These are phyloP conservation scores for Dictyostelium intermedium DNA, from an alignment of 78 protist genomes.

Conservation along the genomic window DNA sequence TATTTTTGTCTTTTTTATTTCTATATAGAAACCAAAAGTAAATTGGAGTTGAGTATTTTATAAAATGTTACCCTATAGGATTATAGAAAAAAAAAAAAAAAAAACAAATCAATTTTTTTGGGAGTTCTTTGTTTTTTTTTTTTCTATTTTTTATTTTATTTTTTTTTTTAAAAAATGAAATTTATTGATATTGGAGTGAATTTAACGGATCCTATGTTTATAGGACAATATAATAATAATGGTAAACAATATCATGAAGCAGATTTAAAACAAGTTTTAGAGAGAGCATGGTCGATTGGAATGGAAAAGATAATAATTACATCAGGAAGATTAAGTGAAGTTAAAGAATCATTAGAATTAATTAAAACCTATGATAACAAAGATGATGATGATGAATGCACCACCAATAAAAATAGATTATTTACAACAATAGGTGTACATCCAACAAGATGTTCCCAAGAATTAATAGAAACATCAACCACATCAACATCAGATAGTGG, in stretches of 20 bases:
- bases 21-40: too few relatives aligned
- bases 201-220: conserved; percentile 58
- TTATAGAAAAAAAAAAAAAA: too few relatives aligned
- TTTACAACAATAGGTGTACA: conserved; percentile 82
- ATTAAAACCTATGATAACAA: background rate
- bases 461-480: background rate
- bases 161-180: conserved; percentile 30
- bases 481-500: too few relatives aligned
- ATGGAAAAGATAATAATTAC: conserved; percentile 69
- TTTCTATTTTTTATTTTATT: background rate
- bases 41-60: too few relatives aligned
- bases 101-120: too few relatives aligned
- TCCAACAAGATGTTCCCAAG: conserved; percentile 68
- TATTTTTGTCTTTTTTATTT: too few relatives aligned
- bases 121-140: background rate
- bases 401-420: background rate
- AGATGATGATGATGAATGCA: background rate
- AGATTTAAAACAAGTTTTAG: conserved; percentile 31
- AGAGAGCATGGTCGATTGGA: conserved; percentile 43
- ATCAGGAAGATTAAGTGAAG: conserved; percentile 37
- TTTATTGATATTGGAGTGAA: conserved; percentile 74
- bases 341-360: conserved; percentile 33
- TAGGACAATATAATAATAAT: conserved; percentile 35
- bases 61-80: too few relatives aligned
- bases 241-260: conserved; percentile 63